Evolutionary conservation across 257 asterid species (phyloP), one percentile per base, ranked within the genome.

Genomic region (Eustoma russellianum): DNA sequence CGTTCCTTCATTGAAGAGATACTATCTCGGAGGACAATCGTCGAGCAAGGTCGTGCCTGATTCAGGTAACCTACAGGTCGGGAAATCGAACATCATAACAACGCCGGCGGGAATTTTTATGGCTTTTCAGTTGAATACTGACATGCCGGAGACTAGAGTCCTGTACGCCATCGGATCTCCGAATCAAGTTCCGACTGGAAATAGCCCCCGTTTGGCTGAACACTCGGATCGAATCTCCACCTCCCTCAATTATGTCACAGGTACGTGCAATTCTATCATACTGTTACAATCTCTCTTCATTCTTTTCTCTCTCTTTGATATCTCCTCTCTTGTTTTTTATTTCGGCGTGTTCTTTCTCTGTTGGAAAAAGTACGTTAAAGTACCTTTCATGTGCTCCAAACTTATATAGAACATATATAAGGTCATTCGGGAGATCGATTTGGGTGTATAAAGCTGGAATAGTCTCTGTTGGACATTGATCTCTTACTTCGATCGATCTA

Each of bases 81-180:
- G 61, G 1, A 92, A 85, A 41, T 63, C 83, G 1, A 57, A 86
- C 0, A 35, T 79, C 33, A 10, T 43, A 2, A 5, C 66, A 9
- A 68, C 57, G n/a, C 62, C 81, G 2, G 59, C 73, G 35, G 73
- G 61, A 13, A 66, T 92, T 44, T 77, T 76, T 58, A 60, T 92
- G 60, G 77, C 74, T 3, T 92, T 88, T 61, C 95, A 78, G 63
- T 18, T 88, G 65, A 53, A 41, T 33, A 61, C 60, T 41, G 70
- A 40, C 5, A 59, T 5, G 18, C 99, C 97, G 33, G 35, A 34
- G 41, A 43, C 67, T 9, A 72, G 57, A n/a, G 69, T 92, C 48
- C 45, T 92, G 24, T 92, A 85, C 69, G 68, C 94, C 30, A 69
- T 83, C 2, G 97, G 99, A 3, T 88, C 62, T 10, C 0, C 16